Evolutionary conservation across 2,329 filamentous ascomycete species (phyloP), one percentile per base, ranked within the genome.

Genomic region (Xylaria arbuscula): DNA sequence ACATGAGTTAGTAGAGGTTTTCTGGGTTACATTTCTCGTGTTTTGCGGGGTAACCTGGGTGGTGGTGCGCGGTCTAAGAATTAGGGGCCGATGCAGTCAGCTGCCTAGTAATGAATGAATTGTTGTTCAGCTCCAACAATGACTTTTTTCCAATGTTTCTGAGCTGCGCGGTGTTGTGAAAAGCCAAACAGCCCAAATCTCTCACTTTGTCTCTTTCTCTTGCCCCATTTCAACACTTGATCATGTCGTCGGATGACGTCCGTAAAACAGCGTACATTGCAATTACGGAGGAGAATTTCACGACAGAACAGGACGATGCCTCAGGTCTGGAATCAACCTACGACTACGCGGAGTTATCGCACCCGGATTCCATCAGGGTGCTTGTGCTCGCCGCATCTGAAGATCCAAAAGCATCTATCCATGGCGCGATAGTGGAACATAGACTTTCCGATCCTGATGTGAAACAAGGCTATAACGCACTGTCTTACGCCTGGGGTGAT

Each of bases 401-500:
- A 9, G 48, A 62, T 11, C 10, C 3, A n/a, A 32, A 17, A n/a
- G 22, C 22, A 13, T 13, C 22, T 54, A 32, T 62, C 17, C 17
- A 45, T 13, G 59, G 59, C 36, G 50, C 54, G 15, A 54, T 54
- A 22, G 36, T 47, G 17, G 59, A 62, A 19, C 48, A 54, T 24
- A 42, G 59, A 24, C 59, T 62, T 9, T 47, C 24, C 17, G 36
- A 45, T 22, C 6, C 4, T 1, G 0, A 6, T 22, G 22, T 11
- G 19, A 3, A 42, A n/a, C 47, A 19, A 38, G 59, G 48, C 13
- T 62, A 62, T 19, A 62, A 13, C 2, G 36, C 59, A 15, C 24
- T 62, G 32, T 62, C 53, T 19, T 55, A 55, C n/a, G 53, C 22
- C 34, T 55, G 53, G 53, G 53, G 53, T 10, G 3, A 38, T 22